Base-by-base conservation (phyloP, 768 basidiomycete species). In the Hygrophorus russula region DNA sequence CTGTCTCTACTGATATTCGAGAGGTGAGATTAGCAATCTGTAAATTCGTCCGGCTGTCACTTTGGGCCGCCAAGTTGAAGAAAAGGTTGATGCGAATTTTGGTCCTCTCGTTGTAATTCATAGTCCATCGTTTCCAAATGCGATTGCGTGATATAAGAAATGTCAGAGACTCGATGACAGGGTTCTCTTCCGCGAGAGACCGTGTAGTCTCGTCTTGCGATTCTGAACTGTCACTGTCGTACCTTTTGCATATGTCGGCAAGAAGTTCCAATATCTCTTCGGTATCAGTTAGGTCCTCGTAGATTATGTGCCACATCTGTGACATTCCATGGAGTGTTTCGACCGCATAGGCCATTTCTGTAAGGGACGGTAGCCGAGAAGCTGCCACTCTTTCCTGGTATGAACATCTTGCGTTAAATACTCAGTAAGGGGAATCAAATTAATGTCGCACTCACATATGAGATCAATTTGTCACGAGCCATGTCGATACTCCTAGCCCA, bases 71-170 rank as follows among this genome's bases (percentile, higher is more conserved):
- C 10, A 55, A 39, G 37, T 54, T 53, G 48, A 55, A 55, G 31
- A 53, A 48, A 1, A 54, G 47, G 39, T 52, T 49, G 39, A 55
- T 55, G 8, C 46, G 42, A 34, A 55, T 55, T n/a, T 46, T 47
- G 2, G 47, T 50, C 3, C 54, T 46, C 24, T 55, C 51, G 13
- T 42, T 49, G 30, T 55, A 57, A 29, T 49, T 53, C 19, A 12
- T 18, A 4, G 48, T 38, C 55, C 54, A 55, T 19, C 50, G 44
- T 24, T 14, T 44, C 31, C 46, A 37, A n/a, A 31, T 42, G 17
- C 27, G 38, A 28, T 17, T 39, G 20, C 38, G 38, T 39, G 38
- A 39, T 18, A 18, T 28, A 10, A 39, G n/a, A 28, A 39, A 24
- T 19, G 2, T 39, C n/a, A 39, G 38, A 19, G 38, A 39, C 20